phyloP scores from a whole-genome alignment of 345 rosid genomes.

The Rhodamnia argentea region DNA sequence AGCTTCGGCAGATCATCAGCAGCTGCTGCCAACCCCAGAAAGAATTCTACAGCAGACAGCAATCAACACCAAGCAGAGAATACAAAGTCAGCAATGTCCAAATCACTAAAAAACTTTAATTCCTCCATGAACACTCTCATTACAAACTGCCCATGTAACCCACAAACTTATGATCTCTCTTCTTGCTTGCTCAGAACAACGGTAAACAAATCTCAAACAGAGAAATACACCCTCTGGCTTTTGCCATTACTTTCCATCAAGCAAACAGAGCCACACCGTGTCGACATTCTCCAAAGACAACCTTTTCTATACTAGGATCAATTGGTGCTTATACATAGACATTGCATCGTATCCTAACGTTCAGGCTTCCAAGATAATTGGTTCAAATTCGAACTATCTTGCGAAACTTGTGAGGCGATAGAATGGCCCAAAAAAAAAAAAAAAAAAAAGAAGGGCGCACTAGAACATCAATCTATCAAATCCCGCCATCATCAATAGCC shows the following conservation, averaged over 20 bases:
- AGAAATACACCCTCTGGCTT: neutral
- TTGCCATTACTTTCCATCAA: neutral
- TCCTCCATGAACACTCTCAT: neutral
- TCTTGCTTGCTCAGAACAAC: neutral
- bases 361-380: neutral
- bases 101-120: neutral
- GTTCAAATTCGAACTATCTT: neutral
- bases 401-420: neutral
- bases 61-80: neutral
- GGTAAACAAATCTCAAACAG: neutral
- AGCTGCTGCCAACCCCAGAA: constrained; percentile 13
- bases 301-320: neutral
- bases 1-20: constrained; percentile 15
- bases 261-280: neutral
- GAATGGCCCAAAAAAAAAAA: too few species aligned
- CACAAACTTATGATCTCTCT: neutral
- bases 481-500: neutral
- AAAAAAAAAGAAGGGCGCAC: too few species aligned
- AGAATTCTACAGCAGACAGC: constrained; percentile 8
- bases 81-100: neutral
- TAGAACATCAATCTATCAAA: neutral
- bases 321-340: neutral
- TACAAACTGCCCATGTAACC: neutral
- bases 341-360: neutral
- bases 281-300: neutral